phyloP scores from a whole-genome alignment of 352 stramenopile genomes.

The Pythium sp. region DNA sequence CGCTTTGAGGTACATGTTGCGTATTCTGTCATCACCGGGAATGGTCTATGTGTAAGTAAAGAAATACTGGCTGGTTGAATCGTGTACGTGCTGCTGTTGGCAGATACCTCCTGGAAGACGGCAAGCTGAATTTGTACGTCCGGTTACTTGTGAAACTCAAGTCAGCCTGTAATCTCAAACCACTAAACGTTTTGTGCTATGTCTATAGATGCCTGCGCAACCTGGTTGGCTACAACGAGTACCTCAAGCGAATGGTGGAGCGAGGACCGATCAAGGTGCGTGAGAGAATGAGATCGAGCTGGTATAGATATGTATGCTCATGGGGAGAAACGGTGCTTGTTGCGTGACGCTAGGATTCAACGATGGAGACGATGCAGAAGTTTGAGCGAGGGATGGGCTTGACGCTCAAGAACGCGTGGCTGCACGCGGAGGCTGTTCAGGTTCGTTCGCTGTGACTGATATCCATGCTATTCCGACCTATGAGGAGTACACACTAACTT shows the following conservation, averaged over 20 bases:
- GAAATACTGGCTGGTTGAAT: neutral
- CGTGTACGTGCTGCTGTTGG: neutral
- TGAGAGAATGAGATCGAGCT: neutral
- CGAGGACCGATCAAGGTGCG: conserved; percentile 63
- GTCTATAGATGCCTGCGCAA: conserved; percentile 63
- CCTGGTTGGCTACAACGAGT: conserved; percentile 80
- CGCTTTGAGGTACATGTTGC: conserved; percentile 48
- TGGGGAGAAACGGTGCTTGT: neutral
- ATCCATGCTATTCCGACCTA: too few species aligned
- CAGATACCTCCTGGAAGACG: conserved; percentile 89
- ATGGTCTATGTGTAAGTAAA: too few species aligned
- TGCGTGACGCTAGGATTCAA: conserved; percentile 30
- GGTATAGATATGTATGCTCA: neutral
- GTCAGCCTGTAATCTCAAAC: too few species aligned
- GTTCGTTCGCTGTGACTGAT: conserved; percentile 18
- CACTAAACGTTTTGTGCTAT: too few species aligned
- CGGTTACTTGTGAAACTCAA: too few species aligned
- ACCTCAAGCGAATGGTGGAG: conserved; percentile 64
- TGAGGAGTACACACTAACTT: neutral
- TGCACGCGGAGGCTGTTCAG: conserved; percentile 86
- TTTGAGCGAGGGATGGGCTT: conserved; percentile 89
- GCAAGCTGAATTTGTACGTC: conserved; percentile 87
- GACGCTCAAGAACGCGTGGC: conserved; percentile 88
- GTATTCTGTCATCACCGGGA: too few species aligned
- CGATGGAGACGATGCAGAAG: conserved; percentile 68